A percentile compares a stretch with the other conserved stretches of the same genome.
phyloP scores from a whole-genome alignment of 75 land plant genomes.

The Pseudotsuga menziesii region DNA sequence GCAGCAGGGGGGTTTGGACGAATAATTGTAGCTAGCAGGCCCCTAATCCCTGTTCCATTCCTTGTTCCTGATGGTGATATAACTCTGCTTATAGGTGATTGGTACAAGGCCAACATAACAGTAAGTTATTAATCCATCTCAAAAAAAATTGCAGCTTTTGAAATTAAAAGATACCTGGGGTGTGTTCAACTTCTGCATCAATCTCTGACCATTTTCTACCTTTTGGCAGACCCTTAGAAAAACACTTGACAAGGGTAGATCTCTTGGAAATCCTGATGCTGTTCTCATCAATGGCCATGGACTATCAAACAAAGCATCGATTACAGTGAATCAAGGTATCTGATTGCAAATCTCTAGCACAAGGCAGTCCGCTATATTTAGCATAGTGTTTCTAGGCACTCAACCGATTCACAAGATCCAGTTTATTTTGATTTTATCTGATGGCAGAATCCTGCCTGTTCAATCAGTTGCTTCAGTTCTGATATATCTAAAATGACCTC shows the following conservation, averaged over 20 bases:
- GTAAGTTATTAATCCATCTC: conserved; percentile 19
- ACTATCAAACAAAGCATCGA: conserved; percentile 11
- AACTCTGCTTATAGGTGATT: conserved; percentile 76
- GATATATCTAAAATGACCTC: no score
- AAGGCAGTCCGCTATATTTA: no score
- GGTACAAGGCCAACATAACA: conserved; percentile 63
- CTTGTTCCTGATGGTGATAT: conserved; percentile 63
- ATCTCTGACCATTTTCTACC: neutral
- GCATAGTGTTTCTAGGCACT: neutral
- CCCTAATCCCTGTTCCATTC: conserved; percentile 73
- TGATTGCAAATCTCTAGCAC: no score
- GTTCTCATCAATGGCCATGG: conserved; percentile 45
- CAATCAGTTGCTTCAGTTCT: conserved; percentile 40
- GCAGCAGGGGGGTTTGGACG: conserved; percentile 90
- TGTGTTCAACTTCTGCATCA: neutral
- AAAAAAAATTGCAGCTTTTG: neutral
- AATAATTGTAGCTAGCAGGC: conserved; percentile 54
- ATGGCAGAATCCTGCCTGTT: conserved; percentile 51
- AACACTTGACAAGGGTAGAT: conserved; percentile 21
- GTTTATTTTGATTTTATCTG: conserved; percentile 54
- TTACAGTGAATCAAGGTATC: conserved; percentile 30
- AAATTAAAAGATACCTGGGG: neutral
- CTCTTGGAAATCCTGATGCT: conserved; percentile 33
- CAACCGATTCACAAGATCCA: conserved; percentile 31
- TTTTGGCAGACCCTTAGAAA: conserved; percentile 6